Evolutionary conservation across 768 basidiomycete genomes (phyloP), one percentile per base, ranked within the genome.

Genomic region (Melanogaster broomeanus): DNA sequence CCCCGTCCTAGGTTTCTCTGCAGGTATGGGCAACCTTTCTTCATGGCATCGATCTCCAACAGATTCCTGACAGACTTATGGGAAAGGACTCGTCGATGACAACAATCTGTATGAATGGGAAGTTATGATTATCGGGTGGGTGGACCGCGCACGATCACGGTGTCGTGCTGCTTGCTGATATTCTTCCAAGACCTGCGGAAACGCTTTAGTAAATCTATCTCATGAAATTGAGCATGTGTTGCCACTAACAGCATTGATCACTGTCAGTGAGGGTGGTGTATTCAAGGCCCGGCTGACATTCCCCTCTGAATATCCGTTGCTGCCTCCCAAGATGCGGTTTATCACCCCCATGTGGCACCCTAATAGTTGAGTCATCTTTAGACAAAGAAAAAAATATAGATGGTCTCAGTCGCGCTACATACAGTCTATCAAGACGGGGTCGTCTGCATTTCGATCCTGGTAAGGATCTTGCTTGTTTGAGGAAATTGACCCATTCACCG

Each of bases 341-440:
- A 82, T 90, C 59, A 98, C 97, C 2, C 87, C 86, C 31, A 90
- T 99, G 82, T 93, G 95, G 85, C 97, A 99, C 73, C 97, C 97
- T 2, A 99, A 98, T 69, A 95, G 96, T 95, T 65, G 49, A 60
- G 87, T 73, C 25, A 27, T 31, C 38, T 48, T 21, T 47, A 35
- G 38, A 37, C 19, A 24, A 24, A 30, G 27, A 24, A 3, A 12
- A 30, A 31, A 18, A 43, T 48, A 21, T 11, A 21, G 43, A 28
- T n/a, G n/a, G 27, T 18, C 10, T 11, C 56, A 37, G 48, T 10
- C 30, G 47, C n/a, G 16, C 39, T 25, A 16, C 39, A 12, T 48
- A 45, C 62, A 98, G 96, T 98, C 69, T 99, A 99, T 68, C 67
- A 88, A 4, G 90, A 93, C 69, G 96, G 96, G 18, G 80, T 79